Evolutionary conservation across 768 basidiomycete genomes (phyloP), one percentile per base, ranked within the genome.

Genomic region (Brasilioporus rufonigricans): DNA sequence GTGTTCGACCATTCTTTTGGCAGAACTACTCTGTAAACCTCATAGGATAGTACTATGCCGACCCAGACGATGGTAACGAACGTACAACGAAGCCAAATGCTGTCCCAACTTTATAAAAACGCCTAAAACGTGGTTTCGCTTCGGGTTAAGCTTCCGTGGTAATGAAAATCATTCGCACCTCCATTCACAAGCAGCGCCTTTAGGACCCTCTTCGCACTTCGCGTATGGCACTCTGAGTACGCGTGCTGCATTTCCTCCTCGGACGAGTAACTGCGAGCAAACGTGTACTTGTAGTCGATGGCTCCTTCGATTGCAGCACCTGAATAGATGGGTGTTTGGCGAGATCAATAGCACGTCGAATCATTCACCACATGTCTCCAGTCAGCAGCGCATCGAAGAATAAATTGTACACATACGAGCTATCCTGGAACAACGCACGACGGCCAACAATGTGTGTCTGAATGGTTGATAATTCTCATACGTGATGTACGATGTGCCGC

Each of bases 31-130:
- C 80, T 82, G 60, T 58, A 53, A 39, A 49, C 29, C 47, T n/a
- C 31, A 18, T 9, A 24, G 27, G 36, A 39, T 52, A 60, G 55
- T 60, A 54, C 54, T 39, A 50, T 53, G 61, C 18, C 21, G 18
- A 57, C 70, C 67, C 38, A 60, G 54, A 69, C 4, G 35, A 44
- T 2, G 14, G 18, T 10, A 32, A 7, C 12, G 45, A 49, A 74
- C 79, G 62, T 57, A 91, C 75, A 69, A 77, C 66, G 75, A 88
- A 67, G 89, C 90, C 74, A 88, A 86, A 76, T 85, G 89, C 61
- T 99, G 96, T 2, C 95, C 97, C 63, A 93, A 70, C 67, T 93
- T 92, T 63, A 94, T 91, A 68, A 90, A 93, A 23, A 93, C 82
- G 18, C 89, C 89, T 86, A 53, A 6, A 55, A 39, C 14, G 49